Percentiles rank a stretch among this genome's conserved stretches.
Evolutionary conservation across 1,284 basidiomycete genomes (phyloP).

Genomic region (Heterobasidion annosum): DNA sequence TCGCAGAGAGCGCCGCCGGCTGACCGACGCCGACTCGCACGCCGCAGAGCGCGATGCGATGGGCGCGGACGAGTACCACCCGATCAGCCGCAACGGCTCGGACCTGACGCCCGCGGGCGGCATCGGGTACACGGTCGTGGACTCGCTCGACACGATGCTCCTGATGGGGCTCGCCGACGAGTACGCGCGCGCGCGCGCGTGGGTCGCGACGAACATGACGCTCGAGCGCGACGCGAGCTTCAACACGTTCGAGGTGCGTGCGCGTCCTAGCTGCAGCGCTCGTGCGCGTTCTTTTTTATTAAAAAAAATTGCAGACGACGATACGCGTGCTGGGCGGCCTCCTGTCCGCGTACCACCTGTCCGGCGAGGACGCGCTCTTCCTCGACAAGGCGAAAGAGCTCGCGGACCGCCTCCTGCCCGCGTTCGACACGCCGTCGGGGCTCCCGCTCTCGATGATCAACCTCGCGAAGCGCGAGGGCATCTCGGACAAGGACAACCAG

Average conservation of each 20-base stretch:
- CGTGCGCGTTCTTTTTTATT: no score
- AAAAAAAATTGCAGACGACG: conserved; percentile 42
- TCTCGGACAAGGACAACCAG: conserved; percentile 56
- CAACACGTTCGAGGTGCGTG: conserved; percentile 85
- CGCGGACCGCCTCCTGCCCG: conserved; percentile 79
- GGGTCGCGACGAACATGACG: conserved; percentile 64
- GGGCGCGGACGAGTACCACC: conserved; percentile 86
- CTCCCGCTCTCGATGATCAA: conserved; percentile 80
- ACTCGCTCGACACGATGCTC: conserved; percentile 82
- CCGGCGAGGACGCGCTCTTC: conserved; percentile 55
- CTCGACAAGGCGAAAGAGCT: conserved; percentile 75
- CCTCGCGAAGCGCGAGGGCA: conserved; percentile 55
- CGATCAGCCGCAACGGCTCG: conserved; percentile 63
- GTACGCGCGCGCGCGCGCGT: conserved; percentile 68
- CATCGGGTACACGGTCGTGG: conserved; percentile 80
- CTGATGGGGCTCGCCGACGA: conserved; percentile 80
- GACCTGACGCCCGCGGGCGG: conserved; percentile 72
- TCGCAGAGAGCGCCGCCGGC: conserved; percentile 84
- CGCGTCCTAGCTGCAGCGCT: neutral
- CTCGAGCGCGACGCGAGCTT: conserved; percentile 79
- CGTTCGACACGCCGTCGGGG: conserved; percentile 76
- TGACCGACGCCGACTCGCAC: conserved; percentile 13
- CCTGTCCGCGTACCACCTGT: conserved; percentile 76
- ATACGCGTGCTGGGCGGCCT: conserved; percentile 80
- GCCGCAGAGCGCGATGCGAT: conserved; percentile 75